Evolutionary conservation across 2,329 filamentous ascomycete genomes (phyloP), one percentile per base, ranked within the genome.

Genomic region (Iodosphaeria phyllophila): DNA sequence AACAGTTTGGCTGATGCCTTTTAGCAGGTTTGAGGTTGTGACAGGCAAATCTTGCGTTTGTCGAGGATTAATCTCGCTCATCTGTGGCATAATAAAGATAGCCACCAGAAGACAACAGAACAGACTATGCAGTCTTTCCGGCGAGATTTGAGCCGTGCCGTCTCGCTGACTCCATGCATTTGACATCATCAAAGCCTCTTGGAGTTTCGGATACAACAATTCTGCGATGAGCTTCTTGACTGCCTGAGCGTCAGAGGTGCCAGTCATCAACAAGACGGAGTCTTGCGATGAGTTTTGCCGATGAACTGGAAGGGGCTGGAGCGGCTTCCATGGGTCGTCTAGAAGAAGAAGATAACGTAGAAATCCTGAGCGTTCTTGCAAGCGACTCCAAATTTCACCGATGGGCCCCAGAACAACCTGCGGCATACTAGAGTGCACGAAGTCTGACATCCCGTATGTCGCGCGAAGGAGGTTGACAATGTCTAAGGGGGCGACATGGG

Each of bases 381-480:
- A 51, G 2, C 48, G 38, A 29, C 49, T 53, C 51, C 61, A 56
- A 3, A 56, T 51, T 29, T 65, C 58, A 7, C 50, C 47, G 20
- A 69, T 48, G 2, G 50, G 35, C 1, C 60, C 59, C 5, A 59
- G 57, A n/a, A 58, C 56, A 3, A 51, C 41, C 16, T 48, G 41
- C 9, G 50, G 42, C 3, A 44, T 39, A 2, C 30, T 31, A 6
- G 37, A 31, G 23, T 48, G 37, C 4, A 38, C 28, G 11, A 60
- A 30, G 5, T 41, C 35, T 4, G 46, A 36, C 16, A 47, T 37
- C 7, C 78, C 77, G 18, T 75, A 70, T 37, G 77, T 80, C 10
- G 64, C 60, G 31, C 68, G 55, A n/a, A 92, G 44, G 4, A 92
- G 50, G 33, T 68, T 69, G 18, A 77, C 50, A 13, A 92, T 46